Conservation (phyloP, 345 rosid genomes). For the Salix udensis region DNA sequence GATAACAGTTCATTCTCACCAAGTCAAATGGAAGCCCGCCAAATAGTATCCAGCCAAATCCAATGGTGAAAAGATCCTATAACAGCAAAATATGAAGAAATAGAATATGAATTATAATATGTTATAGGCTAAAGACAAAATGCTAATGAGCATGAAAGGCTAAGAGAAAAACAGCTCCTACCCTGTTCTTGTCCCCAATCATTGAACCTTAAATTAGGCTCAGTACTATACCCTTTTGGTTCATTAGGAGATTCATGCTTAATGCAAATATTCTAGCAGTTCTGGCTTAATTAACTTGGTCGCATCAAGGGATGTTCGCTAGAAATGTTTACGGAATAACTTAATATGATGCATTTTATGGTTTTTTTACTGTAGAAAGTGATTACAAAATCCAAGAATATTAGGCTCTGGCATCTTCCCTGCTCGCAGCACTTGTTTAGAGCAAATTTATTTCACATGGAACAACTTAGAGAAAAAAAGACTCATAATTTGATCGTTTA, state of each 20-base stretch:
- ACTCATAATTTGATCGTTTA: neutral
- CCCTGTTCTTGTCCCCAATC: neutral
- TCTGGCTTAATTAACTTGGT: neutral
- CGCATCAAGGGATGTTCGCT: neutral
- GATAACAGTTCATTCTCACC: slow-evolving; percentile 5
- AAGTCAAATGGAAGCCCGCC: slow-evolving; percentile 29
- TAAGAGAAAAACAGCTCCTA: neutral
- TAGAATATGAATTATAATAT: neutral
- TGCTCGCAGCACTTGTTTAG: neutral
- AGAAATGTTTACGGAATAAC: neutral
- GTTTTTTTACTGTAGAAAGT: neutral
- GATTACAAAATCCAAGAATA: neutral
- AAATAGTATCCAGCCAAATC: slow-evolving; percentile 25
- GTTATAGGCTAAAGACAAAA: neutral
- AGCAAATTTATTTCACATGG: neutral
- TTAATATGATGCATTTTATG: neutral
- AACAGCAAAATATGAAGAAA: neutral
- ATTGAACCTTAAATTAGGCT: neutral
- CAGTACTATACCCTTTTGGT: neutral
- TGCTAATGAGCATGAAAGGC: neutral
- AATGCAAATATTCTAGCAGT: neutral
- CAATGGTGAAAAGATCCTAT: slow-evolving; percentile 22
- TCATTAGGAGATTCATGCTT: neutral
- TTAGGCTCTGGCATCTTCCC: neutral
- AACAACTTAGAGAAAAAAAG: neutral